phyloP scores from a whole-genome alignment of 140 eudicot species.

The Bidens hawaiensis region DNA sequence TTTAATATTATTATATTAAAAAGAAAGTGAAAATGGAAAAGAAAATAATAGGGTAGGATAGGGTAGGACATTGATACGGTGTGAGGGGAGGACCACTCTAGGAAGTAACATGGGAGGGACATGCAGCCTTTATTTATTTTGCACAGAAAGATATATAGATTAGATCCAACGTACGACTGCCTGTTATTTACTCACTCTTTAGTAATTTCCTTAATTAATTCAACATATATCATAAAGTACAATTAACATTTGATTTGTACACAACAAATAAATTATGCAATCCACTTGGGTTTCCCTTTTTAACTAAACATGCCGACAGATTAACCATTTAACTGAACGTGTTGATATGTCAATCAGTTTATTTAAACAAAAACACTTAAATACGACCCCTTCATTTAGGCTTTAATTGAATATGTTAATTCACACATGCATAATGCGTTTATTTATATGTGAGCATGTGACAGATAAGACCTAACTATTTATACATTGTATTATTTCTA shows the following conservation, averaged over 20 bases:
- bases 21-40: too few species aligned
- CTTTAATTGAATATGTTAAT: too few species aligned
- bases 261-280: neutral
- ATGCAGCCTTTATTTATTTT: neutral
- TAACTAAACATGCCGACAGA: neutral
- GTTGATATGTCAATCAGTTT: neutral
- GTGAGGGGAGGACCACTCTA: slow-evolving; percentile 29
- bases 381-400: too few species aligned
- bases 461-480: too few species aligned
- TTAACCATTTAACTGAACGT: neutral
- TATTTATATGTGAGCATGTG: too few species aligned
- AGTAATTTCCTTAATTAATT: neutral
- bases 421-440: too few species aligned
- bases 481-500: too few species aligned
- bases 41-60: slow-evolving; percentile 13
- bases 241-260: neutral
- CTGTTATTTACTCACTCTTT: neutral
- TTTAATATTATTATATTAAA: too few species aligned
- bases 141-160: slow-evolving; percentile 11
- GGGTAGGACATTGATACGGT: slow-evolving; percentile 30
- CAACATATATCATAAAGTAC: neutral
- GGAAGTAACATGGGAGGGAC: slow-evolving; percentile 6
- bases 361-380: too few species aligned
- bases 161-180: neutral
- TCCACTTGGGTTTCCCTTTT: neutral